Evolutionary conservation across 2,329 filamentous ascomycete genomes (phyloP).

Genomic region (Paracorniculantispora psalliotae): DNA sequence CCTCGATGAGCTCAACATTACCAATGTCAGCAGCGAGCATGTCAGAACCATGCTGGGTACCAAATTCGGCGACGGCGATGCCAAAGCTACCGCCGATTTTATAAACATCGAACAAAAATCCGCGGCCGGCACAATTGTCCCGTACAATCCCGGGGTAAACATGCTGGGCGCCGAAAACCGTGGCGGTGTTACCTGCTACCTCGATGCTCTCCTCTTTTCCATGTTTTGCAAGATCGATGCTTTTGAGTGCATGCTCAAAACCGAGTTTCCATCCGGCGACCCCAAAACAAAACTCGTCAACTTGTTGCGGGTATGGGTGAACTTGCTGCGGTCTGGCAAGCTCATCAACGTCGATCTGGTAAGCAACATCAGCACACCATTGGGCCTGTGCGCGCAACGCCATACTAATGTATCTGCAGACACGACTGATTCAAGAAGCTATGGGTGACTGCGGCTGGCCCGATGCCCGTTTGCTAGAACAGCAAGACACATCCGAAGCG

Average conservation of each 20-base stretch:
- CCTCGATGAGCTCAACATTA: conserved; percentile 40
- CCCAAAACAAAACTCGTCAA: conserved; percentile 67
- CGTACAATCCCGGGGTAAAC: conserved; percentile 65
- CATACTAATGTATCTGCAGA: conserved; percentile 48
- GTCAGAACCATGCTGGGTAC: conserved; percentile 53
- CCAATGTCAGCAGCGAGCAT: conserved; percentile 51
- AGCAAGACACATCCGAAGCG: conserved; percentile 94
- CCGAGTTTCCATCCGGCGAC: conserved; percentile 64
- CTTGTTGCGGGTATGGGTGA: conserved; percentile 84
- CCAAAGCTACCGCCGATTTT: conserved; percentile 70
- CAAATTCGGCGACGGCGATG: conserved; percentile 62
- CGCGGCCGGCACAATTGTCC: conserved; percentile 69
- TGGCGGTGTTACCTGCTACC: conserved; percentile 83
- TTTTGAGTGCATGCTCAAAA: conserved; percentile 89
- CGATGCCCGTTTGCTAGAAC: conserved; percentile 69
- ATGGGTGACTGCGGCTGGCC: conserved; percentile 84
- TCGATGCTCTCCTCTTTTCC: conserved; percentile 86
- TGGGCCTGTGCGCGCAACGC: background rate
- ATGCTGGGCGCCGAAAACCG: conserved; percentile 86
- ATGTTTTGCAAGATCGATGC: conserved; percentile 91
- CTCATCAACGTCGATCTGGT: conserved; percentile 83
- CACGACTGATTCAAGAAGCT: conserved; percentile 74
- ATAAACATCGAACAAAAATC: conserved; percentile 76
- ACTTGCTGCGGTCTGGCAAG: conserved; percentile 78
- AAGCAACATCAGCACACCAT: conserved; percentile 24